These are phyloP conservation scores for Tephrocybe sp. DNA, from an alignment of 768 basidiomycete genomes.

Conservation along the genomic window DNA sequence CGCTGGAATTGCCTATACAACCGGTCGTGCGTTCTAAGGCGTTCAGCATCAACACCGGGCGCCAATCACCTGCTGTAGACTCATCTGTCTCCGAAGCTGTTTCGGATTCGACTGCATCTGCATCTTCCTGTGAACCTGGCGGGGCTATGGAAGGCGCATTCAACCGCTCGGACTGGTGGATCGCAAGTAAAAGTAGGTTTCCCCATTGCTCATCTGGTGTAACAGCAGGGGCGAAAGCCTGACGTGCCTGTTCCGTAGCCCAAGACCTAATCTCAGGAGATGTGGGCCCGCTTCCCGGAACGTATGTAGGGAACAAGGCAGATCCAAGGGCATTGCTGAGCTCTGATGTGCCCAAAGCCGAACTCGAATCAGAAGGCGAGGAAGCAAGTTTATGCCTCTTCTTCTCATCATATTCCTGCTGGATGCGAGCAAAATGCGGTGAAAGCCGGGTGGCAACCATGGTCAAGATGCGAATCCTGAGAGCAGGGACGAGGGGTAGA, in stretches of 20 bases:
- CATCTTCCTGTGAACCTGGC: constrained; percentile 1
- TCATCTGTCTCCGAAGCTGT: not conserved
- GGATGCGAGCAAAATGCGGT: not conserved
- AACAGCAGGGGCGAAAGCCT: constrained; percentile 29
- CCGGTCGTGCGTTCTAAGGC: constrained; percentile 31
- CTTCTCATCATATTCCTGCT: not conserved
- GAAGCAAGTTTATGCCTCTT: not conserved
- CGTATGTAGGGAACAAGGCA: constrained; percentile 25
- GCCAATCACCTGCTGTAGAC: constrained; percentile 32
- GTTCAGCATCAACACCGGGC: constrained; percentile 40
- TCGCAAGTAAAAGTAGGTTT: constrained; percentile 39
- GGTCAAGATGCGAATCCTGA: constrained; percentile 34
- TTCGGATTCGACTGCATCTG: too few relatives aligned
- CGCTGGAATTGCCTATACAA: not conserved
- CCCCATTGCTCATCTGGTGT: constrained; percentile 40
- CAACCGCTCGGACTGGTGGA: constrained; percentile 18
- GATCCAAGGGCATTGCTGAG: constrained; percentile 22
- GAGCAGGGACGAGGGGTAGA: constrained; percentile 19
- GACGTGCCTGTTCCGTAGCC: constrained; percentile 23
- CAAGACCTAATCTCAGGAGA: constrained; percentile 21
- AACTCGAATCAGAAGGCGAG: not conserved
- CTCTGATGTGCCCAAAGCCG: constrained; percentile 9
- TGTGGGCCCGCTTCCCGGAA: not conserved
- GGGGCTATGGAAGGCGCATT: not conserved
- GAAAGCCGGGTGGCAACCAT: constrained; percentile 34